Conservation (phyloP, 495 filamentous ascomycete species). For the Chlorociboria aeruginascens region DNA sequence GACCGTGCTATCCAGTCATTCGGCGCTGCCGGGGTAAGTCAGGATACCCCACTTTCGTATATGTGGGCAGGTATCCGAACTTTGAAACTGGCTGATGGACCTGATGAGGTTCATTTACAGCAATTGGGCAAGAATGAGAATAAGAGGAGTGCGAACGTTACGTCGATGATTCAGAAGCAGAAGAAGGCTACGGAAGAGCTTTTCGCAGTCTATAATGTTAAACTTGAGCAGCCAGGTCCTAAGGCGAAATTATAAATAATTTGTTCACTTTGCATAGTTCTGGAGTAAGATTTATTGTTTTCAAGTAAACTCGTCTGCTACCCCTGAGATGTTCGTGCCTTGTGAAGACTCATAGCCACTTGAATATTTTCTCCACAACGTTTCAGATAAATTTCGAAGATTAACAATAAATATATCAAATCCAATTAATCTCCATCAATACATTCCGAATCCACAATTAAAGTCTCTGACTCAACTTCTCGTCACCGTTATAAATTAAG, state of each 20-base stretch:
- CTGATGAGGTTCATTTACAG: slow-evolving; percentile 88
- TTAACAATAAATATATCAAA: no score
- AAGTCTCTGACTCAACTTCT: no score
- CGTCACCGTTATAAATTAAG: no score
- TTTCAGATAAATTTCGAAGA: no score
- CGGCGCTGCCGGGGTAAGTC: slow-evolving; percentile 75
- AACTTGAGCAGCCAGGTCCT: slow-evolving; percentile 33
- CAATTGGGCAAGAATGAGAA: slow-evolving; percentile 84
- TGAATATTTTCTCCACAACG: no score
- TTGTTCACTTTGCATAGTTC: not conserved
- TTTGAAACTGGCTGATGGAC: slow-evolving; percentile 76
- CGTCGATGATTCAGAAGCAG: slow-evolving; percentile 52
- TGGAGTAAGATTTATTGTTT: not conserved
- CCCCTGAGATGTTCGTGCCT: no score
- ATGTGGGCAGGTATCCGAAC: slow-evolving; percentile 82
- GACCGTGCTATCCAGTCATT: slow-evolving; percentile 81
- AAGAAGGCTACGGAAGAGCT: slow-evolving; percentile 50
- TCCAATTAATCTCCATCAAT: no score
- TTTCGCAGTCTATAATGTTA: slow-evolving; percentile 47
- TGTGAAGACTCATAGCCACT: no score
- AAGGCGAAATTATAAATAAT: slow-evolving; percentile 35
- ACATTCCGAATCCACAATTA: no score
- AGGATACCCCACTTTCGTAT: slow-evolving; percentile 80
- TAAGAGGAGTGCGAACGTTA: slow-evolving; percentile 48
- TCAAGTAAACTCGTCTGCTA: not conserved